A percentile compares a stretch with the other conserved stretches of the same genome.
Conservation (phyloP, 1,284 basidiomycete species). For the Cutaneotrichosporon cavernicola region DNA sequence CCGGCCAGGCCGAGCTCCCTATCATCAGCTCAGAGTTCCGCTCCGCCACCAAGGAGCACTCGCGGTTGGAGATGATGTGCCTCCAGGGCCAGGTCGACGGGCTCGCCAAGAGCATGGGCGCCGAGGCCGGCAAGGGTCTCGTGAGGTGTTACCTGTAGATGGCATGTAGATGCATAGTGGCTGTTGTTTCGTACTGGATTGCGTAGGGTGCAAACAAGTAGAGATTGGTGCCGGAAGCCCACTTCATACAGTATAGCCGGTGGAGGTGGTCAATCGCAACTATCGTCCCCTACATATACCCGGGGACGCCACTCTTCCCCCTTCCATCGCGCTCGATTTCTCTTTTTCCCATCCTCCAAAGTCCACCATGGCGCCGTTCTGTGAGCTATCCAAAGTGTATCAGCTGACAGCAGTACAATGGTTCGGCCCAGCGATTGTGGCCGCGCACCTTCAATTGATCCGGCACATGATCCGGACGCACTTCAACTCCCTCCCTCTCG, state of each 20-base stretch:
- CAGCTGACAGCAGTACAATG: conserved; percentile 2
- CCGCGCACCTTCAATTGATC: conserved; percentile 6
- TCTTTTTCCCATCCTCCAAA: not conserved
- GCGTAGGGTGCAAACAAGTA: too few relatives aligned
- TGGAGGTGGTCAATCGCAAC: not conserved
- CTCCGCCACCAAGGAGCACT: conserved; percentile 88
- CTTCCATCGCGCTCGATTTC: not conserved
- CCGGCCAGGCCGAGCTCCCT: conserved; percentile 81
- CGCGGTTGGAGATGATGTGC: conserved; percentile 82
- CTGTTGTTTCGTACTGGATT: not conserved
- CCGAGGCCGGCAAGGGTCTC: conserved; percentile 61
- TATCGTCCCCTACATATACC: not conserved
- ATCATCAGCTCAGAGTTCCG: conserved; percentile 77
- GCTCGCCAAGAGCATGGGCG: conserved; percentile 72
- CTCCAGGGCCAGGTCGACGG: conserved; percentile 83
- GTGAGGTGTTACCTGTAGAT: conserved; percentile 49
- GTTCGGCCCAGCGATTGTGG: not conserved
- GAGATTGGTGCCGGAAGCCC: not conserved
- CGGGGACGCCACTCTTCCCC: not conserved
- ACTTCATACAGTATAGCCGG: not conserved
- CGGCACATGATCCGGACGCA: conserved; percentile 1
- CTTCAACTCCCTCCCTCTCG: conserved; percentile 15
- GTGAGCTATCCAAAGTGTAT: not conserved
- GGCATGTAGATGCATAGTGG: conserved; percentile 17
- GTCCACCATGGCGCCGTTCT: not conserved